These are phyloP conservation scores for Xylariaceae sp. DNA, from an alignment of 2,329 filamentous ascomycete genomes.

Conservation along the genomic window DNA sequence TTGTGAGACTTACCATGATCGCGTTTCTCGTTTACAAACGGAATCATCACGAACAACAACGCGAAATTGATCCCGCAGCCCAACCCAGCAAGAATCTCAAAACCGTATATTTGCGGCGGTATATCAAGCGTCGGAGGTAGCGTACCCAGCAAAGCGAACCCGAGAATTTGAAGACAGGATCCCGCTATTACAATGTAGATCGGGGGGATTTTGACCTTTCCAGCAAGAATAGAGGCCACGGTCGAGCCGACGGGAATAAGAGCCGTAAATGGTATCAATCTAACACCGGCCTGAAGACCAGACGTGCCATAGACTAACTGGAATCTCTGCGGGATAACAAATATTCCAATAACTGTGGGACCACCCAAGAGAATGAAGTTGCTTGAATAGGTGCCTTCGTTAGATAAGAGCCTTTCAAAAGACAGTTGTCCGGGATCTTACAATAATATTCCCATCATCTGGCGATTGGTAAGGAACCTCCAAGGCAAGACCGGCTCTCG, in stretches of 20 bases:
- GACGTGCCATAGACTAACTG: slow-evolving; percentile 24
- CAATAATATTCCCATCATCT: slow-evolving; percentile 27
- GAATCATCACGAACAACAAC: slow-evolving; percentile 17
- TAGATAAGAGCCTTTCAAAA: too few relatives aligned
- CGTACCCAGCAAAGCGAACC: slow-evolving; percentile 17
- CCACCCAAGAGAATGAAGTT: slow-evolving; percentile 20
- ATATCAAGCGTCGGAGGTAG: slow-evolving; percentile 3
- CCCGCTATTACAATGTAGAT: slow-evolving; percentile 17
- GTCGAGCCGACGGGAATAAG: slow-evolving; percentile 14
- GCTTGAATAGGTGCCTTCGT: slow-evolving; percentile 3
- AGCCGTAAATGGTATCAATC: slow-evolving; percentile 22
- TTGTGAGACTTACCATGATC: slow-evolving; percentile 23
- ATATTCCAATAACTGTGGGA: slow-evolving; percentile 11
- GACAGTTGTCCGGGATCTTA: slow-evolving; percentile 5
- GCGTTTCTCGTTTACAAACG: slow-evolving; percentile 6
- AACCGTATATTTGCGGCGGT: slow-evolving; percentile 14
- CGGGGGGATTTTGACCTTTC: slow-evolving; percentile 17
- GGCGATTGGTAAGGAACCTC: slow-evolving; percentile 21
- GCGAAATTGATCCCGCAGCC: slow-evolving; percentile 21
- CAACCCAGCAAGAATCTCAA: slow-evolving; percentile 16
- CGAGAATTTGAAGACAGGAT: slow-evolving; percentile 16
- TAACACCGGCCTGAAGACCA: slow-evolving; percentile 23
- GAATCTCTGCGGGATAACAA: slow-evolving; percentile 25
- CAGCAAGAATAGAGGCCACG: not conserved
- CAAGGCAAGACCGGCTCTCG: slow-evolving; percentile 27